These are phyloP conservation scores for Amborella trichopoda DNA, from an alignment of 164 flowering plant genomes.

Conservation along the genomic window DNA sequence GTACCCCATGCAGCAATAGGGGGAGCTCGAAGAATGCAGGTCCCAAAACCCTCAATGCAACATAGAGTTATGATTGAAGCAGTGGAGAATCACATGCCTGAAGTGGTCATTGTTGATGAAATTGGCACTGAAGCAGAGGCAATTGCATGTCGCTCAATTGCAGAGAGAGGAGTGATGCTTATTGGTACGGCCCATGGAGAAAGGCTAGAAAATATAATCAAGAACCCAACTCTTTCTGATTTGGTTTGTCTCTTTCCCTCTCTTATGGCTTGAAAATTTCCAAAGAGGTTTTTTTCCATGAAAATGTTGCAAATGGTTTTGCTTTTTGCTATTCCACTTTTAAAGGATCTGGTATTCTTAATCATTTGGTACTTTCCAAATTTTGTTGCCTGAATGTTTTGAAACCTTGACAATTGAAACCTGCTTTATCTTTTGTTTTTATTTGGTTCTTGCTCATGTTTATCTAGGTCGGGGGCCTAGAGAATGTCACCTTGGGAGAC, in stretches of 20 bases:
- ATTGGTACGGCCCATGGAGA: constrained; percentile 72
- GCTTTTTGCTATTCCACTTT: background rate
- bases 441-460: background rate
- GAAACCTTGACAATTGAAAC: background rate
- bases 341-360: background rate
- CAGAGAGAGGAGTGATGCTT: constrained; percentile 76
- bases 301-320: background rate
- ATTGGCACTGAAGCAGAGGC: constrained; percentile 70
- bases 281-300: background rate
- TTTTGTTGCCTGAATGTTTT: background rate
- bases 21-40: constrained; percentile 65
- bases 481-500: constrained; percentile 57
- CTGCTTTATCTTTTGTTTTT: background rate
- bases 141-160: constrained; percentile 61
- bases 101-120: constrained; percentile 73
- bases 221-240: constrained; percentile 48
- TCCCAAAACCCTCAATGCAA: constrained; percentile 55
- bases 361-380: background rate
- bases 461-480: constrained; percentile 56
- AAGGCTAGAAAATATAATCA: constrained; percentile 43
- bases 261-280: background rate
- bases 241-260: constrained; percentile 30
- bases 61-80: constrained; percentile 72
- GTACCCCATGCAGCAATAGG: constrained; percentile 70
- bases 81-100: constrained; percentile 78